phyloP scores from a whole-genome alignment of 192 early-diverging fungal genomes.

The Backusella morwellensis region DNA sequence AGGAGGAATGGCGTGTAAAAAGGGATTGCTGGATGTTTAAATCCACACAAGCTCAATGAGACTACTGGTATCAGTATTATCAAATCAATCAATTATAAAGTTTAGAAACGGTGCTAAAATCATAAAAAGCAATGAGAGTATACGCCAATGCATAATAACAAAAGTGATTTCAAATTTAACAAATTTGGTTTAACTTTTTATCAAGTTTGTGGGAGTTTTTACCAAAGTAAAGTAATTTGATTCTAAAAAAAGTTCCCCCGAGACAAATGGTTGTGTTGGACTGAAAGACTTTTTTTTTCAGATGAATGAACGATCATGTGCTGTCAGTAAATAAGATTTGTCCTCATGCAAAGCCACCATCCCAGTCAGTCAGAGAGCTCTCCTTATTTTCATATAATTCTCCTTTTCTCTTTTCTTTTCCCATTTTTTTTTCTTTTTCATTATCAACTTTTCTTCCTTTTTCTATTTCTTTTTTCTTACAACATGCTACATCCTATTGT shows the following conservation, averaged over 20 bases:
- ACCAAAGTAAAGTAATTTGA: no score
- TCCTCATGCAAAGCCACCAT: not conserved
- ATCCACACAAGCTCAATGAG: no score
- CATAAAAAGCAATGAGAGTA: no score
- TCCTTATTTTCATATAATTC: conserved; percentile 2
- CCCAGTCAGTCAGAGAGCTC: not conserved
- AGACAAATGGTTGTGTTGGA: not conserved
- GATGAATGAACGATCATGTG: not conserved
- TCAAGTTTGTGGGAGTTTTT: no score
- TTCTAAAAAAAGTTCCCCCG: not conserved
- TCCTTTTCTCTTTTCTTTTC: not conserved
- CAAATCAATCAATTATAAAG: no score
- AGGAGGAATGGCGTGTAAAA: no score
- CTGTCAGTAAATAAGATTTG: not conserved
- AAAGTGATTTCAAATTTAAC: not conserved
- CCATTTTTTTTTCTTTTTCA: not conserved
- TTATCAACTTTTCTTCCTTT: not conserved
- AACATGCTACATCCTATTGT: not conserved
- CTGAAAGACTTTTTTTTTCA: not conserved
- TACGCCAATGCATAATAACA: not conserved
- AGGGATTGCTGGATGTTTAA: no score
- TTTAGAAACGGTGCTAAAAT: no score
- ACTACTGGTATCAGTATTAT: no score
- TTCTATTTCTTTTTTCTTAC: not conserved
- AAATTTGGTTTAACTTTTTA: not conserved